Percentiles rank a stretch among this genome's conserved stretches.
These are phyloP conservation scores for Parietaria judaica DNA, from an alignment of 306 rosid genomes.

Conservation along the genomic window DNA sequence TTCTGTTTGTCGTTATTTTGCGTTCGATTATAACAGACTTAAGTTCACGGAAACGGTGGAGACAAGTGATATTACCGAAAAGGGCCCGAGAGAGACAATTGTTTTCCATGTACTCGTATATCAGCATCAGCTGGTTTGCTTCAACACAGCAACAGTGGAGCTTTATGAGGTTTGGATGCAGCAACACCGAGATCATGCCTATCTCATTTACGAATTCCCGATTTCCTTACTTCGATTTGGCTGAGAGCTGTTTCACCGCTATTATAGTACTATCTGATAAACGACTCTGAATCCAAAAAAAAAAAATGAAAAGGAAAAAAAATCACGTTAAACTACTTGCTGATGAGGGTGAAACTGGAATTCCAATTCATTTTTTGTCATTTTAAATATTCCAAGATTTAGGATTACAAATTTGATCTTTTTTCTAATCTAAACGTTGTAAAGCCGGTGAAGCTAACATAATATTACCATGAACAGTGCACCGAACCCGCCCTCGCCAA, in stretches of 20 bases:
- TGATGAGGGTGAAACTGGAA: too few relatives aligned
- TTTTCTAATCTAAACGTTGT: too few relatives aligned
- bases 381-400: too few relatives aligned
- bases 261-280: constrained; percentile 73
- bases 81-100: constrained; percentile 83
- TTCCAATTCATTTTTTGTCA: too few relatives aligned
- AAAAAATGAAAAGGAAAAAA: neutral
- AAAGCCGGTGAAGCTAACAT: neutral
- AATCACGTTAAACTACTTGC: too few relatives aligned
- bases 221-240: constrained; percentile 94
- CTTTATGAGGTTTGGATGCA: constrained; percentile 93
- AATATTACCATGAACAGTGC: constrained; percentile 70
- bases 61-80: constrained; percentile 49
- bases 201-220: constrained; percentile 92
- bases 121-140: constrained; percentile 72
- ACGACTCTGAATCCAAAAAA: constrained; percentile 48
- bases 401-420: too few relatives aligned
- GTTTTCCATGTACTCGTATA: constrained; percentile 92
- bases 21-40: too few relatives aligned
- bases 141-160: constrained; percentile 86
- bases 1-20: too few relatives aligned
- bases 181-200: constrained; percentile 87
- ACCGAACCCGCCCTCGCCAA: constrained; percentile 98
- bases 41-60: constrained; percentile 6
- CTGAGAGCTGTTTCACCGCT: constrained; percentile 88